These are phyloP conservation scores for Fusarium cicatricum DNA, from an alignment of 2,329 filamentous ascomycete species.

Conservation along the genomic window DNA sequence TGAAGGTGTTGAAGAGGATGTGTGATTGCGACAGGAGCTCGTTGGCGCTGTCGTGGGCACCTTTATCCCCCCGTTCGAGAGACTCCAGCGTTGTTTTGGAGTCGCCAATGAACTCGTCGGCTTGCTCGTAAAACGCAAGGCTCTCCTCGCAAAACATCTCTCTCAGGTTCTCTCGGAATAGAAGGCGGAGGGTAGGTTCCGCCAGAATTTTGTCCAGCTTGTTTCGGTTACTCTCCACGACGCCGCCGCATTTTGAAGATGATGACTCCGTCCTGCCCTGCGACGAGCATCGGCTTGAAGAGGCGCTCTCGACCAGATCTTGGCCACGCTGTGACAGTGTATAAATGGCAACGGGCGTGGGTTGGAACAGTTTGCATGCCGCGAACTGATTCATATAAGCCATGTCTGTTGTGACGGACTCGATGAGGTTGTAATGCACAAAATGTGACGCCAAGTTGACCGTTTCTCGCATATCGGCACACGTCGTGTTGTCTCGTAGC, in stretches of 20 bases:
- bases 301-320: constrained; percentile 64
- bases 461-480: constrained; percentile 87
- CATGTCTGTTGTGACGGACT: constrained; percentile 73
- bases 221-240: constrained; percentile 91
- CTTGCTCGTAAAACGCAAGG: constrained; percentile 92
- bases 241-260: constrained; percentile 60
- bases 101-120: constrained; percentile 81
- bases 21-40: constrained; percentile 97
- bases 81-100: constrained; percentile 68
- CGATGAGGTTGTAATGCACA: constrained; percentile 84
- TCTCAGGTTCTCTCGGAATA: constrained; percentile 93
- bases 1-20: constrained; percentile 97
- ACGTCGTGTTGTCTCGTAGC: constrained; percentile 96
- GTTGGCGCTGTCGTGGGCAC: constrained; percentile 80
- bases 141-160: constrained; percentile 99
- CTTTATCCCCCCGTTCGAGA: constrained; percentile 68
- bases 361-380: constrained; percentile 74
- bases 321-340: constrained; percentile 83
- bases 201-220: constrained; percentile 91
- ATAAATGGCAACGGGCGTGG: constrained; percentile 87
- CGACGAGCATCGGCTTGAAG: constrained; percentile 64
- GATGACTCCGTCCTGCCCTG: constrained; percentile 62
- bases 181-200: constrained; percentile 83
- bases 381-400: constrained; percentile 70
- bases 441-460: constrained; percentile 85